Evolutionary conservation across 768 basidiomycete genomes (phyloP).

Genomic region (Termitomyces sp.): DNA sequence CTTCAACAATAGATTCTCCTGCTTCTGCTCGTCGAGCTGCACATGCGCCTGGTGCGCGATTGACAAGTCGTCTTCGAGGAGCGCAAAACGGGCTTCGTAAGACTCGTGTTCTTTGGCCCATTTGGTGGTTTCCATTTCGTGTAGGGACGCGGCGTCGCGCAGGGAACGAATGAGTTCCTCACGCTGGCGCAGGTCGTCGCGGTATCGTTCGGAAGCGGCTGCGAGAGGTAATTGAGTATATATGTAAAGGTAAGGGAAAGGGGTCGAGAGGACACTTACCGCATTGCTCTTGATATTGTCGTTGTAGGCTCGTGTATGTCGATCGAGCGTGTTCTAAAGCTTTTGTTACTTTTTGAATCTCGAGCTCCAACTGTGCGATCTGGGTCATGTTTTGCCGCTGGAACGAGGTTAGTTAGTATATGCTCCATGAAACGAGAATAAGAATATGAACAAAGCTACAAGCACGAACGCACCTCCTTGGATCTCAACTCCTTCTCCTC

Average conservation of each 20-base stretch:
- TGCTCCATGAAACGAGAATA: background rate
- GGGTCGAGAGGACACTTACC: conserved; percentile 39
- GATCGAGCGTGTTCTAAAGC: conserved; percentile 69
- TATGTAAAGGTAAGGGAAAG: background rate
- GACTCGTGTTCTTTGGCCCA: conserved; percentile 63
- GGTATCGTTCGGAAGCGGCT: conserved; percentile 79
- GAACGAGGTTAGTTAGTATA: conserved; percentile 8
- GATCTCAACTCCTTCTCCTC: conserved; percentile 91
- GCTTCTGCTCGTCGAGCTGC: conserved; percentile 88
- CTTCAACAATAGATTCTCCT: conserved; percentile 88
- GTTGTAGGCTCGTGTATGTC: conserved; percentile 75
- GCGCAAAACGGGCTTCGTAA: conserved; percentile 67
- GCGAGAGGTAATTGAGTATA: background rate
- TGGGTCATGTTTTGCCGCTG: conserved; percentile 65
- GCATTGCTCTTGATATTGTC: conserved; percentile 88
- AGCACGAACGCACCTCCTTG: conserved; percentile 63
- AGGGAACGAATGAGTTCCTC: conserved; percentile 70
- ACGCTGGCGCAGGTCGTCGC: conserved; percentile 67
- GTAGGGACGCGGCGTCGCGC: conserved; percentile 56
- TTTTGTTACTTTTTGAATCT: conserved; percentile 74
- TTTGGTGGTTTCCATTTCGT: conserved; percentile 65
- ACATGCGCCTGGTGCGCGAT: conserved; percentile 69
- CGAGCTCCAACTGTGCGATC: conserved; percentile 70
- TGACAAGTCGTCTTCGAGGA: conserved; percentile 70
- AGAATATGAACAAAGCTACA: background rate